These are phyloP conservation scores for Sphaerulina vaccinii DNA, from an alignment of 2,329 filamentous ascomycete genomes.

Conservation along the genomic window DNA sequence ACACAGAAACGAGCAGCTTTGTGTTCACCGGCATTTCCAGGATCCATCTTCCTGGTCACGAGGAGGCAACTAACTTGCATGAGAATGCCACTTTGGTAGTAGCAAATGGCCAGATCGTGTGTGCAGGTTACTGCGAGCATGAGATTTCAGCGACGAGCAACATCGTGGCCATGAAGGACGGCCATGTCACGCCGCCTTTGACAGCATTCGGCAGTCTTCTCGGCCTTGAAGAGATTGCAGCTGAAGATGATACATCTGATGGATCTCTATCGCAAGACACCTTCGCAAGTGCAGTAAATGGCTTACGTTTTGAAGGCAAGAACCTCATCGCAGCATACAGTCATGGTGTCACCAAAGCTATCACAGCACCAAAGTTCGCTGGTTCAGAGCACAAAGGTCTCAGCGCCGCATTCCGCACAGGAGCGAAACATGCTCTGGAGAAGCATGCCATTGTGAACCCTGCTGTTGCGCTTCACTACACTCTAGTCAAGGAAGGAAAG, in stretches of 20 bases:
- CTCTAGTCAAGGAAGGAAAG: conserved; percentile 51
- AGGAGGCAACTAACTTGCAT: conserved; percentile 27
- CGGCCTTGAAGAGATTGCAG: conserved; percentile 63
- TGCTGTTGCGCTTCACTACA: conserved; percentile 47
- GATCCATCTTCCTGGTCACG: conserved; percentile 50
- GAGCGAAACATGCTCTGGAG: conserved; percentile 37
- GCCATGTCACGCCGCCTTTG: conserved; percentile 60
- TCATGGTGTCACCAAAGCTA: conserved; percentile 42
- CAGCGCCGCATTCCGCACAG: conserved; percentile 39
- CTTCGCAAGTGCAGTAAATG: conserved; percentile 58
- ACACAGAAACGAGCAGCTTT: conserved; percentile 38
- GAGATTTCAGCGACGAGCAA: conserved; percentile 40
- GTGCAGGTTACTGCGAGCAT: conserved; percentile 56
- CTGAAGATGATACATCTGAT: conserved; percentile 50
- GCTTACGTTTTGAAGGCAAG: conserved; percentile 43
- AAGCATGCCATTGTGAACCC: conserved; percentile 42
- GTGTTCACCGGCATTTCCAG: conserved; percentile 59
- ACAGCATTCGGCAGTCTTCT: conserved; percentile 61
- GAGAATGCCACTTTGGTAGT: conserved; percentile 46
- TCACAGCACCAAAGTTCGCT: conserved; percentile 38
- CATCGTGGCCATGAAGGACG: conserved; percentile 55
- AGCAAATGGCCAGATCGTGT: conserved; percentile 54
- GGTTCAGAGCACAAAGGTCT: conserved; percentile 39
- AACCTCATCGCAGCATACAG: conserved; percentile 39
- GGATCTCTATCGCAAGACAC: conserved; percentile 51